phyloP scores from a whole-genome alignment of 1,139 yeast species.

The Pichia sp. region DNA sequence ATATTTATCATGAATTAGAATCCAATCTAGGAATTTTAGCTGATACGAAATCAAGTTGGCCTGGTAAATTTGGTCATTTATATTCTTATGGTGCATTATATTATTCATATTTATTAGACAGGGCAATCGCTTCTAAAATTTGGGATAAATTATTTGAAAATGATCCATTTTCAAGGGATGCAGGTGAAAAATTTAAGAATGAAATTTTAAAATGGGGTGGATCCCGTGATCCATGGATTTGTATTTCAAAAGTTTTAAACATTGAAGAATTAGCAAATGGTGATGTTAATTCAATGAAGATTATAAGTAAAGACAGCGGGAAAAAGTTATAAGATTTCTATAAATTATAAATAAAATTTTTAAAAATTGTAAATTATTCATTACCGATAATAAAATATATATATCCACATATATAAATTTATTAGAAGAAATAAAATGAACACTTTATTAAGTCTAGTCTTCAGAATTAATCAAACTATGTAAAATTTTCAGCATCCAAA shows the following conservation, averaged over 20 bases:
- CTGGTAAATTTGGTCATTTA: conserved; percentile 88
- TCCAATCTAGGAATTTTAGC: conserved; percentile 46
- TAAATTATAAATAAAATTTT: background rate
- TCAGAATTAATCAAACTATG: conserved; percentile 24
- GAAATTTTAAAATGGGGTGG: conserved; percentile 92
- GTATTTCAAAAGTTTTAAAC: conserved; percentile 73
- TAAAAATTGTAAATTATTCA: background rate
- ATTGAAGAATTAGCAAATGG: conserved; percentile 50
- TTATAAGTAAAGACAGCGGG: conserved; percentile 38
- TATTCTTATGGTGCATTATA: conserved; percentile 93
- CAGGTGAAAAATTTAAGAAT: conserved; percentile 69
- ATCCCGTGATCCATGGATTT: conserved; percentile 80
- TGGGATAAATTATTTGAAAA: conserved; percentile 67
- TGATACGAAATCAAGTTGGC: conserved; percentile 75
- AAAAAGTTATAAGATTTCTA: background rate
- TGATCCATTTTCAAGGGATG: conserved; percentile 63
- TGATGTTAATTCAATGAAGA: conserved; percentile 67
- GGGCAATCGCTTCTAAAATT: conserved; percentile 85
- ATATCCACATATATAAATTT: background rate
- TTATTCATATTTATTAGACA: conserved; percentile 83
- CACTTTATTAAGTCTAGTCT: background rate
- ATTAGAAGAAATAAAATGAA: background rate
- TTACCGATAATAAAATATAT: too few species aligned
- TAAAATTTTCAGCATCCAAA: conserved; percentile 36
- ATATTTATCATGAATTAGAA: conserved; percentile 63